A percentile compares a stretch with the other conserved stretches of the same genome.
phyloP scores from a whole-genome alignment of 306 rosid genomes.

The Rosa multiflora region DNA sequence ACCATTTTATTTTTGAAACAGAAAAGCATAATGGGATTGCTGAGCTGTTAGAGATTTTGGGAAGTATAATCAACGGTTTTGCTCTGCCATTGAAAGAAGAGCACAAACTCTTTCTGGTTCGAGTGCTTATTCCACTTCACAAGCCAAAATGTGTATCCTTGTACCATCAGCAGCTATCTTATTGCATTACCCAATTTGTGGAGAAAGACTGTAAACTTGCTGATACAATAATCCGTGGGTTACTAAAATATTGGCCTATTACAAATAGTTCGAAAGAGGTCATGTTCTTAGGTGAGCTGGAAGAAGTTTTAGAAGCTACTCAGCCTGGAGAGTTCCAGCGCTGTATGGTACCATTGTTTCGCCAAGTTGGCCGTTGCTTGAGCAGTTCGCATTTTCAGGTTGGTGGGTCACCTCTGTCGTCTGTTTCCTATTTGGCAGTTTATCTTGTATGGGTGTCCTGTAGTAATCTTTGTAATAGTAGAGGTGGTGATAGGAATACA shows the following conservation, averaged over 20 bases:
- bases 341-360: slow-evolving; percentile 84
- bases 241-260: slow-evolving; percentile 90
- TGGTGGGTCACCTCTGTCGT: slow-evolving; percentile 27
- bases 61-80: slow-evolving; percentile 96
- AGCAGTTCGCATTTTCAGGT: slow-evolving; percentile 99
- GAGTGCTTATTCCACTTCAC: slow-evolving; percentile 96
- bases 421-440: slow-evolving; percentile 21
- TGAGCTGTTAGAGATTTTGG: slow-evolving; percentile 88
- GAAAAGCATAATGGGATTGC: slow-evolving; percentile 98
- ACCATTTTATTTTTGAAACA: slow-evolving; percentile 85
- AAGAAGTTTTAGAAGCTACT: slow-evolving; percentile 95
- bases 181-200: slow-evolving; percentile 89
- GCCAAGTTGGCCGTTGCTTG: slow-evolving; percentile 75
- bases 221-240: slow-evolving; percentile 89
- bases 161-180: slow-evolving; percentile 97
- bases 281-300: slow-evolving; percentile 96
- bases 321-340: slow-evolving; percentile 94
- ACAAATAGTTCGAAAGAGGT: slow-evolving; percentile 98
- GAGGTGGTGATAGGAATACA: background rate
- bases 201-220: slow-evolving; percentile 99
- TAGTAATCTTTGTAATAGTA: slow-evolving; percentile 15
- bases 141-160: slow-evolving; percentile 86
- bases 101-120: slow-evolving; percentile 91
- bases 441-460: background rate
- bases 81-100: slow-evolving; percentile 98